These are phyloP conservation scores for Conoideocrella luteorostrata DNA, from an alignment of 2,329 filamentous ascomycete genomes.

Conservation along the genomic window DNA sequence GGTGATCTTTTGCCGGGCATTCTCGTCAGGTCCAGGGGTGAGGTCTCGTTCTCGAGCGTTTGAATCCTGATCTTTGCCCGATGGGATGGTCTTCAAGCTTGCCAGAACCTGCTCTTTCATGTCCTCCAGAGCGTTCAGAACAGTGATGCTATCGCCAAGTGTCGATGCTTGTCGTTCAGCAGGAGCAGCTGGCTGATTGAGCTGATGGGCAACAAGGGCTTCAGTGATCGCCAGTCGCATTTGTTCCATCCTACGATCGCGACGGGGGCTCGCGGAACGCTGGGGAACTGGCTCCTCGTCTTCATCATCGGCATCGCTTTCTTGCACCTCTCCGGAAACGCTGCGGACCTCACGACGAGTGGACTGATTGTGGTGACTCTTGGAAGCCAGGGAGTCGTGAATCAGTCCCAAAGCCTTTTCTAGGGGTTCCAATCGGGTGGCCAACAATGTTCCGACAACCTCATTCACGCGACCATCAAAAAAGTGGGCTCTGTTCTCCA, in stretches of 20 bases:
- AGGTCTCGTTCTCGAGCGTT: slow-evolving; percentile 47
- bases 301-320: slow-evolving; percentile 93
- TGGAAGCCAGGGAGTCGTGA: slow-evolving; percentile 57
- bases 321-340: slow-evolving; percentile 60
- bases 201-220: slow-evolving; percentile 56
- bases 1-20: slow-evolving; percentile 46
- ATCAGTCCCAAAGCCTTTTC: slow-evolving; percentile 74
- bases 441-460: slow-evolving; percentile 70
- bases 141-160: slow-evolving; percentile 36
- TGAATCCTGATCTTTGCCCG: slow-evolving; percentile 38
- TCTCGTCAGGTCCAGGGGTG: slow-evolving; percentile 43
- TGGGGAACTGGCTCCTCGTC: slow-evolving; percentile 64
- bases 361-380: slow-evolving; percentile 49
- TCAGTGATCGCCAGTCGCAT: slow-evolving; percentile 70
- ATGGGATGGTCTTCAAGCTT: slow-evolving; percentile 16
- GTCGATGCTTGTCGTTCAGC: slow-evolving; percentile 15
- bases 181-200: slow-evolving; percentile 25
- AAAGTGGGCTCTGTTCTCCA: slow-evolving; percentile 75
- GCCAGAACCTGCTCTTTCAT: slow-evolving; percentile 45
- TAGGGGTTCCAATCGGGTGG: slow-evolving; percentile 71
- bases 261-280: slow-evolving; percentile 69
- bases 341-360: slow-evolving; percentile 57
- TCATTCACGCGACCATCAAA: slow-evolving; percentile 89
- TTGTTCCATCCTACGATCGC: slow-evolving; percentile 76
- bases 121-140: slow-evolving; percentile 62